Percentiles rank a stretch among this genome's conserved stretches.
phyloP scores from a whole-genome alignment of 2,329 filamentous ascomycete genomes.

The Trichoderma sp. region DNA sequence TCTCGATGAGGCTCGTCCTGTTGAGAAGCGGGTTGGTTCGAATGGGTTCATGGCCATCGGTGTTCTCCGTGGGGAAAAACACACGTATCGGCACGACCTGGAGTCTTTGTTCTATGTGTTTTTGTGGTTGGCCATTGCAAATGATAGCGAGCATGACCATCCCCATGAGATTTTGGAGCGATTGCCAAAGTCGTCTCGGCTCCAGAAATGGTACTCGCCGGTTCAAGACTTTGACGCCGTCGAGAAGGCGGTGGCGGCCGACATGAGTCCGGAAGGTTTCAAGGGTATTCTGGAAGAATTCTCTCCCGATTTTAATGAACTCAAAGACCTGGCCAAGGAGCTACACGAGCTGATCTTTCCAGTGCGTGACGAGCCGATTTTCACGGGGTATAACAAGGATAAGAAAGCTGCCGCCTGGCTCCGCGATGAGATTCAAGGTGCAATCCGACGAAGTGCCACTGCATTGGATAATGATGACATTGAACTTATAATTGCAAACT shows the following conservation, averaged over 20 bases:
- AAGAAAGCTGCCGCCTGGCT: not conserved
- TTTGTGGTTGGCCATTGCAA: not conserved
- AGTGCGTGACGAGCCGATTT: not conserved
- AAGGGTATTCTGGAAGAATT: not conserved
- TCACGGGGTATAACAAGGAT: not conserved
- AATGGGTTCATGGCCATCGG: not conserved
- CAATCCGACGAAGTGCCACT: too few species aligned
- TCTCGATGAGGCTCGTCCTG: not conserved
- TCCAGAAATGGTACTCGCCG: not conserved
- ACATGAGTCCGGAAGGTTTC: not conserved
- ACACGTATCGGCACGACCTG: not conserved
- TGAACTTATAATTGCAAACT: too few species aligned
- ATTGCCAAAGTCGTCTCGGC: not conserved
- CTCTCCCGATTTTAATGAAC: not conserved
- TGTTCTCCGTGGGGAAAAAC: accelerated
- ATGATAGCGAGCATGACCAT: not conserved
- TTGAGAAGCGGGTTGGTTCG: not conserved
- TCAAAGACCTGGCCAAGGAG: not conserved
- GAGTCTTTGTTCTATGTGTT: not conserved
- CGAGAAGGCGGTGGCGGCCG: not conserved
- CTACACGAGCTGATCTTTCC: not conserved
- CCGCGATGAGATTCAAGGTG: too few species aligned
- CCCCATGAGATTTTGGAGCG: not conserved
- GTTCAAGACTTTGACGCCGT: not conserved
- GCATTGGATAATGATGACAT: too few species aligned